Base-by-base conservation (phyloP, 768 basidiomycete species). In the Boletus subparvulus region DNA sequence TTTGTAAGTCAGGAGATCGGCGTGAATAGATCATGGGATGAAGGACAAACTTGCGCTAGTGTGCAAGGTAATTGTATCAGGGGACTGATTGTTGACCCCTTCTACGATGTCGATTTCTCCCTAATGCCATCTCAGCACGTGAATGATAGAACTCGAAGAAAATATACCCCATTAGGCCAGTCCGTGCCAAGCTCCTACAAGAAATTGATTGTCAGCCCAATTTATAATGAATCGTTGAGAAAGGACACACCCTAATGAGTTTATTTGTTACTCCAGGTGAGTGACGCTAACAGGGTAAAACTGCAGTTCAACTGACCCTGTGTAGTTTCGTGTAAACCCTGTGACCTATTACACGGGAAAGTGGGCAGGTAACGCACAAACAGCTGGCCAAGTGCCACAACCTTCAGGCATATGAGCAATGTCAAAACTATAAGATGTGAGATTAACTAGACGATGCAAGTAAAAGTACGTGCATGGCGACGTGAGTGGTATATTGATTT, bases 301-400 rank as follows among this genome's bases (percentile, higher is more conserved):
- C 8, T 1, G 4, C 1, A 19, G 16, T 37, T 32, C 28, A 9
- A 68, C 66, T 46, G 13, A 67, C 65, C 66, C 65, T 67, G 28
- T 32, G 21, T 3, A 13, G 11, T 41, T 4, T 17, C 11, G 26
- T 16, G 24, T 47, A 40, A 54, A 35, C 26, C 3, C 14, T 24
- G 41, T 26, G 9, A 16, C 1, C 35, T 2, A 24, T 16, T 12
- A 41, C 1, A 49, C 11, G 13, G 1, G 10, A 13, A 49, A 45
- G 17, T 10, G 9, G 26, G n/a, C 8, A 35, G 24, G 33, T 14
- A 33, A 70, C 69, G 11, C n/a, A 74, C 74, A 75, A 10, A 73
- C 46, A 39, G 73, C 72, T 11, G 74, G 75, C 74, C 75, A 76
- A 8, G 73, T 74, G 0, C 74, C 76, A 51, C 76, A 77, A 16